Evolutionary conservation across 1,284 basidiomycete species (phyloP), one percentile per base, ranked within the genome.

Genomic region (Marasmius fiardii): DNA sequence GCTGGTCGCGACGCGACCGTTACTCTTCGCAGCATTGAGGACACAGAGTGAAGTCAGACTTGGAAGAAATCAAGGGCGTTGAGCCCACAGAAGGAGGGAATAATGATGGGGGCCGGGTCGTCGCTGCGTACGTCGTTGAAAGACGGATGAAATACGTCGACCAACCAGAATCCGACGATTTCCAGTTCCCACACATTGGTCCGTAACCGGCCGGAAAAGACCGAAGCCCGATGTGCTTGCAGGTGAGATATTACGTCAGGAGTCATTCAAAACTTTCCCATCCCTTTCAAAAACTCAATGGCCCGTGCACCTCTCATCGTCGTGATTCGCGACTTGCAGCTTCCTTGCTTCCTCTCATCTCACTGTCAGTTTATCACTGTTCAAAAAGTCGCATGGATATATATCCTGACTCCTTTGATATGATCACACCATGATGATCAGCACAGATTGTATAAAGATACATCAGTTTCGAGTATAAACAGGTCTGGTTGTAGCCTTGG

Each of bases 11-110:
- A 76, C 63, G 73, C 72, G 33, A 68, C 69, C 20, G 82, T 80
- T 54, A 86, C 84, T 61, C 86, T 73, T 66, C 86, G 81, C 67
- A 86, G 71, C 86, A 88, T 88, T 59, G 61, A 68, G 61, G 55
- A 54, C 54, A 53, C 23, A 55, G 34, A 43, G 41, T 26, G 56
- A 51, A 55, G 51, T 55, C 57, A 60, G 56, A 34, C 56, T 57
- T 58, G 58, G 44, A 50, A 23, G 54, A 41, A 33, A 65, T 58
- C 60, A 56, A 51, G 65, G 61, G 62, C 60, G 39, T 58, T 51
- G 58, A 56, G 61, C 61, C 61, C 61, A 61, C 61, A 65, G 60
- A 57, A 62, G 45, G 47, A 54, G 47, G n/a, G 53, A 54, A 58
- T 57, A 60, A 48, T 58, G 51, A 51, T 53, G 52, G 44, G 33